Evolutionary conservation across 345 rosid species (phyloP).

Genomic region (Citrus medica): DNA sequence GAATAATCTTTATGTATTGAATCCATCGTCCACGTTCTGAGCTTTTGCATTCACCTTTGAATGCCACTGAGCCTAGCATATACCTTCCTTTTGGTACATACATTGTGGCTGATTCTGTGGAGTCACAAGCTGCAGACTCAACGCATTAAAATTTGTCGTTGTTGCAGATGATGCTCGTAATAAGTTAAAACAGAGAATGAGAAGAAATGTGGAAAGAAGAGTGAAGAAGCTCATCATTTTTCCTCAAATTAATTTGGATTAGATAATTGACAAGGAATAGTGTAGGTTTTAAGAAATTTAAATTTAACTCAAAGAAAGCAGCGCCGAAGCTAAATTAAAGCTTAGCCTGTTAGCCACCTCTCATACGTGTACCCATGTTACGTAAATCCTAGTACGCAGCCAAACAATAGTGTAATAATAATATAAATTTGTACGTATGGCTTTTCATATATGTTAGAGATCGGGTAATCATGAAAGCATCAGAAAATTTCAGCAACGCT

Average conservation of each 20-base stretch:
- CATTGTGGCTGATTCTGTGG: background rate
- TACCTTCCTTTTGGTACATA: background rate
- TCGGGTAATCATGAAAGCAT: too few species aligned
- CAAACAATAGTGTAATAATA: background rate
- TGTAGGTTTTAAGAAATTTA: background rate
- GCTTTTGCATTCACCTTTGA: background rate
- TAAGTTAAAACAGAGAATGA: background rate
- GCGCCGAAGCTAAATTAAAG: too few species aligned
- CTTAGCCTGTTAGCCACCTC: too few species aligned
- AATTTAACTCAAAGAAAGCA: background rate
- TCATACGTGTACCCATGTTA: too few species aligned
- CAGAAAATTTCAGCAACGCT: too few species aligned
- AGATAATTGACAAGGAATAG: background rate
- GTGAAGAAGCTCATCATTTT: background rate
- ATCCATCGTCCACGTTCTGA: too few species aligned
- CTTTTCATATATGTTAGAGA: too few species aligned
- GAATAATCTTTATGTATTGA: too few species aligned
- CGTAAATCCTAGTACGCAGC: background rate
- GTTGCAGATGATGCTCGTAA: background rate
- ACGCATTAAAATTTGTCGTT: background rate
- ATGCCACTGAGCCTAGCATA: constrained; percentile 5
- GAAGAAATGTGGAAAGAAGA: background rate
- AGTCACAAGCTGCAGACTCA: constrained; percentile 15
- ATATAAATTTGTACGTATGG: background rate
- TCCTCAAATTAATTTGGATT: background rate